Evolutionary conservation across 1,284 basidiomycete species (phyloP).

Genomic region (Sphaerobolus stellatus): DNA sequence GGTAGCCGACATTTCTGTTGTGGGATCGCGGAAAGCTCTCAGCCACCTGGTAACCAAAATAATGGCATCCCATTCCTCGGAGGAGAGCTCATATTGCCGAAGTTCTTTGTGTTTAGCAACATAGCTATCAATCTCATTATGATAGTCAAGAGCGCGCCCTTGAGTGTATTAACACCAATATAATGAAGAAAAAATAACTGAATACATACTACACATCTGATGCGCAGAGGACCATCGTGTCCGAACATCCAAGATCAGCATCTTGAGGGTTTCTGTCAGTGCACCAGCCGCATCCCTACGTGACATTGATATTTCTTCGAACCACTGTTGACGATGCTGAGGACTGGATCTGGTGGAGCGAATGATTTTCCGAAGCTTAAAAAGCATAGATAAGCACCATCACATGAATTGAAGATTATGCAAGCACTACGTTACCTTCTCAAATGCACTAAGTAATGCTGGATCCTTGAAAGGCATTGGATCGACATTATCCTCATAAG

Average conservation of each 20-base stretch:
- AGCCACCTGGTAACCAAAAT: slow-evolving; percentile 24
- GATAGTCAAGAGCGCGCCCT: slow-evolving; percentile 24
- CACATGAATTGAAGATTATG: not conserved
- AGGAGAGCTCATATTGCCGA: slow-evolving; percentile 15
- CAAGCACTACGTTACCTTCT: not conserved
- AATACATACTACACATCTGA: slow-evolving; percentile 23
- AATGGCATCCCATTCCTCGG: slow-evolving; percentile 24
- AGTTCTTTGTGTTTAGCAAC: slow-evolving; percentile 17
- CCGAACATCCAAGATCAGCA: slow-evolving; percentile 24
- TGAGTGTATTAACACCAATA: not conserved
- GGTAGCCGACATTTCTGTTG: slow-evolving; percentile 30
- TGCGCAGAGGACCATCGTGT: slow-evolving; percentile 29
- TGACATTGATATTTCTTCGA: slow-evolving; percentile 5
- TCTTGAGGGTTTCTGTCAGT: slow-evolving; percentile 2
- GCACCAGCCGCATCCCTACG: not conserved
- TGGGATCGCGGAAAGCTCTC: slow-evolving; percentile 23
- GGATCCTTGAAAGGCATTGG: not conserved
- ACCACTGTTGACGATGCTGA: slow-evolving; percentile 12
- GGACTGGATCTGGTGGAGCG: slow-evolving; percentile 10
- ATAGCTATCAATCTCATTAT: slow-evolving; percentile 17
- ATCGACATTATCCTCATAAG: not conserved
- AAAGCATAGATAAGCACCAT: not conserved
- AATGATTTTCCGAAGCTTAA: slow-evolving; percentile 13
- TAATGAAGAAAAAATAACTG: not conserved
- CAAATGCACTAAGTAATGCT: not conserved